A percentile compares a stretch with the other conserved stretches of the same genome.
Evolutionary conservation across 2,329 filamentous ascomycete species (phyloP).

Genomic region (Phialophora macrospora): DNA sequence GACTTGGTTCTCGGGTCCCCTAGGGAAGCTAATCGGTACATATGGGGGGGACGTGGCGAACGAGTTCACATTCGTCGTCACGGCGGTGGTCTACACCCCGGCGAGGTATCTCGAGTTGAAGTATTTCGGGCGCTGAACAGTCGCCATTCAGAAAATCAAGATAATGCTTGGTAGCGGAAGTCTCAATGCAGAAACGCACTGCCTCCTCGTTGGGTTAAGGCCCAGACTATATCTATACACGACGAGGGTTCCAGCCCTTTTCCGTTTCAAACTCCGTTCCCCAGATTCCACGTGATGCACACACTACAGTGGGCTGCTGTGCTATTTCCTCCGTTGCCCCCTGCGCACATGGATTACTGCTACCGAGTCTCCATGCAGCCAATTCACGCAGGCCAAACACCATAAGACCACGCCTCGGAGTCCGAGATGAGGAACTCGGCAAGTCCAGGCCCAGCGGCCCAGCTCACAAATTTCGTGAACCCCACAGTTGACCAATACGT

Average conservation of each 20-base stretch:
- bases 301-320: too few species aligned
- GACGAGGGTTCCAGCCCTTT: not conserved
- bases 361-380: not conserved
- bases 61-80: constrained; percentile 59
- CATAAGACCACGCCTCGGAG: constrained; percentile 25
- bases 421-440: constrained; percentile 26
- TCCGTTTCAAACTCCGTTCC: not conserved
- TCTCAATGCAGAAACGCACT: not conserved
- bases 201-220: not conserved
- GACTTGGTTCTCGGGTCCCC: constrained; percentile 56
- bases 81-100: constrained; percentile 54
- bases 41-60: constrained; percentile 59
- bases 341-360: not conserved
- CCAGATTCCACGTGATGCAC: not conserved
- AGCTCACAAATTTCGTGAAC: constrained; percentile 32
- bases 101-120: constrained; percentile 54
- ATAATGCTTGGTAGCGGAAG: not conserved
- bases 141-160: not conserved
- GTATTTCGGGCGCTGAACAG: constrained; percentile 29
- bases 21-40: constrained; percentile 53
- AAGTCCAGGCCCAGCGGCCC: constrained; percentile 30
- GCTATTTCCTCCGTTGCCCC: too few species aligned
- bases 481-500: constrained; percentile 32
- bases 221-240: not conserved
- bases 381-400: constrained; percentile 28